Base-by-base conservation (phyloP, 108 stramenopile species). In the Nitzschia sp. region DNA sequence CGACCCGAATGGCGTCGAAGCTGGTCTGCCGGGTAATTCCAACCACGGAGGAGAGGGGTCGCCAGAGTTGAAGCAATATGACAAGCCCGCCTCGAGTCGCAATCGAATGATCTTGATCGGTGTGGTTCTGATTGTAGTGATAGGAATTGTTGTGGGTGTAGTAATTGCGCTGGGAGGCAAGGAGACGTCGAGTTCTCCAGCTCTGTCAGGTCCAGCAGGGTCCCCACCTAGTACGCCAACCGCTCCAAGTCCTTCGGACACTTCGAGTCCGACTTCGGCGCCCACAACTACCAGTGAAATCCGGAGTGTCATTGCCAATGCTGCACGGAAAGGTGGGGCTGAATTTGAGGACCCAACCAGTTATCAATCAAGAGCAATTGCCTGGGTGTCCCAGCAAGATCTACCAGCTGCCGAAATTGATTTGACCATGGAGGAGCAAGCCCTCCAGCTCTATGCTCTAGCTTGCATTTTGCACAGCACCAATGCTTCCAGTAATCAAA, bases 391-490 rank as follows among this genome's bases (percentile, higher is more conserved):
- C 41, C 55, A 53, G 14, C 74, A 75, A 63, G 41, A 54, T 42
- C 34, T 75, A 15, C 74, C 74, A 7, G 41, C 50, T 8, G 7
- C 41, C 9, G 50, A 75, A 10, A 26, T 20, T 34, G 46, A 54
- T 37, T 48, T 75, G 61, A 57, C 53, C 0, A 59, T 43, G 41
- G 67, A 75, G 43, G 65, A 75, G 34, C 67, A 75, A 57, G 53
- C 67, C 3, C 40, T 51, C 15, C 74, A 75, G 43, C 54, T 75
- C 1, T 75, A 75, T 53, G 74, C 61, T 6, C 48, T 75, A 26
- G 74, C 74, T 37, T 75, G 74, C 40, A 53, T 75, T 0, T 75
- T 41, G 43, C 69, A 54, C 37, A 48, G 37, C 46, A 75, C 74
- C 0, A 69, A 56, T 43, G 51, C 61, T 7, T 40, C 48, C 15